These are phyloP conservation scores for Mollisiaceae sp. DNA, from an alignment of 2,329 filamentous ascomycete genomes.

Conservation along the genomic window DNA sequence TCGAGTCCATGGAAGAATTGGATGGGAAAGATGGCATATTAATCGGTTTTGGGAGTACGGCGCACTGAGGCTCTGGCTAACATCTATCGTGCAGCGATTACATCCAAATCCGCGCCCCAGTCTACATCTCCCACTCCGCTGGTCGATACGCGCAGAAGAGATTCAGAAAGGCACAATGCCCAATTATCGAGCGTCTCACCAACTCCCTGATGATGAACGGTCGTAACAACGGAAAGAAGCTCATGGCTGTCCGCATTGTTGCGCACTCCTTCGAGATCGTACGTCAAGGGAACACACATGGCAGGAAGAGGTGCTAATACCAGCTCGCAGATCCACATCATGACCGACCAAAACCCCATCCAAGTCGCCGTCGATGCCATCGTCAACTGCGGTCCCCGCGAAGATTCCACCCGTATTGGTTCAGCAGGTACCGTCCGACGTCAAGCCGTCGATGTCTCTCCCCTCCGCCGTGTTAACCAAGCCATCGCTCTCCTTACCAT, in stretches of 20 bases:
- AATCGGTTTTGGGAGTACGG: constrained; percentile 6
- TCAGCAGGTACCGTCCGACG: constrained; percentile 99
- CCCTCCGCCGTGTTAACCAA: constrained; percentile 99
- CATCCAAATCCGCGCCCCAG: constrained; percentile 98
- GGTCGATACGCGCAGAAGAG: constrained; percentile 99
- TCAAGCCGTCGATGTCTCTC: constrained; percentile 99
- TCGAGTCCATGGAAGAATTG: constrained; percentile 10
- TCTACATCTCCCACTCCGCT: constrained; percentile 99
- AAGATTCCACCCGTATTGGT: constrained; percentile 99
- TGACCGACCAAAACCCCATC: constrained; percentile 99
- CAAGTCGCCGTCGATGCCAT: constrained; percentile 99
- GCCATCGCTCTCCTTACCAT: constrained; percentile 98
- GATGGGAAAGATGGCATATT: constrained; percentile 30
- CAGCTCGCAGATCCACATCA: constrained; percentile 87
- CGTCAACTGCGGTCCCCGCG: constrained; percentile 99
- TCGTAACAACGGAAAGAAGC: constrained; percentile 99
- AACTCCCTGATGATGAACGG: constrained; percentile 99
- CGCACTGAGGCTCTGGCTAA: constrained; percentile 38
- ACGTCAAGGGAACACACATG: constrained; percentile 52
- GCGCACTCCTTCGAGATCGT: constrained; percentile 99
- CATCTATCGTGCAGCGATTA: constrained; percentile 76
- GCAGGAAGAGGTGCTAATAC: constrained; percentile 24
- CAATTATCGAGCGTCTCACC: constrained; percentile 99
- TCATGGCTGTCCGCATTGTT: constrained; percentile 99
- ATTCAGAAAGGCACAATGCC: constrained; percentile 99